Percentiles rank a stretch among this genome's conserved stretches.
Conservation (phyloP, 331 rosid genomes). For the Quercus lobata region DNA sequence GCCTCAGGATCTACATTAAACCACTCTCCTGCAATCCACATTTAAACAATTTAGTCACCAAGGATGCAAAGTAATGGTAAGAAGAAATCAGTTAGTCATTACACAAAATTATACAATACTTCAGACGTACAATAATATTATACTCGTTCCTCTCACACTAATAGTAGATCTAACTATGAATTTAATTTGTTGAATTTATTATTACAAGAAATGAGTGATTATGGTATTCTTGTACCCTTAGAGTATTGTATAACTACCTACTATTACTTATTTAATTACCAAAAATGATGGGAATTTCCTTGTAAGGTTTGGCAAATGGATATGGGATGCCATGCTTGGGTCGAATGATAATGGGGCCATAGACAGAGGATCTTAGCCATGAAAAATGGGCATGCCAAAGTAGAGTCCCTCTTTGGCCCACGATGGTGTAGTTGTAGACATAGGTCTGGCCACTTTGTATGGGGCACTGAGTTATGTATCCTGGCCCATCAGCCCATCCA, state of each 20-base stretch:
- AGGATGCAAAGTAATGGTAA: neutral
- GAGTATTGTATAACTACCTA: too few species aligned
- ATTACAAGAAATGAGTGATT: too few species aligned
- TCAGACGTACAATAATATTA: too few species aligned
- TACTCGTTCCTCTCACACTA: too few species aligned
- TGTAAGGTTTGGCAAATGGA: neutral
- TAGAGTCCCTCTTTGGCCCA: conserved; percentile 4
- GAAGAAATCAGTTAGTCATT: too few species aligned
- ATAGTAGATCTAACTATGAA: too few species aligned
- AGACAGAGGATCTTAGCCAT: neutral
- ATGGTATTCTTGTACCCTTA: too few species aligned
- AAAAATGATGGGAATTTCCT: neutral
- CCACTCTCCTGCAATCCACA: conserved; percentile 13
- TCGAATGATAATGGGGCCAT: neutral
- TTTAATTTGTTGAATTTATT: too few species aligned
- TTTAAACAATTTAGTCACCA: neutral
- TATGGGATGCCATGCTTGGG: neutral
- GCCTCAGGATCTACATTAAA: conserved; percentile 13
- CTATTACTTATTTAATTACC: neutral
- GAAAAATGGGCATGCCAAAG: conserved; percentile 7
- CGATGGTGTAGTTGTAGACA: conserved; percentile 1
- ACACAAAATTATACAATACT: too few species aligned
- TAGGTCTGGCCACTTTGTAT: neutral
- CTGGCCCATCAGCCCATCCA: neutral
- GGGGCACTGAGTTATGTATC: neutral